Percentiles rank a stretch among this genome's conserved stretches.
These are phyloP conservation scores for Arabidopsis lyrata DNA, from an alignment of 441 rosid species.

Conservation along the genomic window DNA sequence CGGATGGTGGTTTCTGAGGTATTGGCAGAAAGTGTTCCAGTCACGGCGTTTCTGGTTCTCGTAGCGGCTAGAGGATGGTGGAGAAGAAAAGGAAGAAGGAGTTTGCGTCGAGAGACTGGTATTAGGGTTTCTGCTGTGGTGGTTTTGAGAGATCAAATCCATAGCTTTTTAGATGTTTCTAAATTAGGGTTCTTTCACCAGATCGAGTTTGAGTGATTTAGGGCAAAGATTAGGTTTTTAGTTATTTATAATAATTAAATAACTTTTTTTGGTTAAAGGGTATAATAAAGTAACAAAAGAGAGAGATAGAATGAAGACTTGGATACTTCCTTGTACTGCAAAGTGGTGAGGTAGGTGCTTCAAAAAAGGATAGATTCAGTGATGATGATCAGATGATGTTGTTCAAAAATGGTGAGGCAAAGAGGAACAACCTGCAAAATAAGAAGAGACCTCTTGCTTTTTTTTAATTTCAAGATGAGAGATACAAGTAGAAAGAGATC, in stretches of 20 bases:
- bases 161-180: conserved; percentile 34
- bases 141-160: conserved; percentile 57
- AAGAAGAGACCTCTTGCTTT: conserved; percentile 16
- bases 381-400: conserved; percentile 1
- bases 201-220: neutral
- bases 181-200: conserved; percentile 24
- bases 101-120: conserved; percentile 23
- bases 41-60: conserved; percentile 88
- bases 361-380: conserved; percentile 19
- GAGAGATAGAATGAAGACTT: conserved; percentile 23
- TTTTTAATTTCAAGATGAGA: conserved; percentile 2
- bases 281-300: conserved; percentile 2
- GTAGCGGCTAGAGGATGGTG: conserved; percentile 66
- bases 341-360: conserved; percentile 2
- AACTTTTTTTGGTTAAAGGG: too few relatives aligned
- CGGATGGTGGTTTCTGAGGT: conserved; percentile 77
- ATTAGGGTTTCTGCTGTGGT: conserved; percentile 28
- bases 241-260: neutral
- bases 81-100: conserved; percentile 31
- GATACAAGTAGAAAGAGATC: conserved; percentile 34
- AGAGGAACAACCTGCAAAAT: conserved; percentile 29
- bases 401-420: conserved; percentile 24
- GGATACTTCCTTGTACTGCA: conserved; percentile 2
- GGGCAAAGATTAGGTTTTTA: conserved; percentile 1
- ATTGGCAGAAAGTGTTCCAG: conserved; percentile 95